phyloP scores from a whole-genome alignment of 1,284 basidiomycete genomes.

The Ganoderma resinaceum region DNA sequence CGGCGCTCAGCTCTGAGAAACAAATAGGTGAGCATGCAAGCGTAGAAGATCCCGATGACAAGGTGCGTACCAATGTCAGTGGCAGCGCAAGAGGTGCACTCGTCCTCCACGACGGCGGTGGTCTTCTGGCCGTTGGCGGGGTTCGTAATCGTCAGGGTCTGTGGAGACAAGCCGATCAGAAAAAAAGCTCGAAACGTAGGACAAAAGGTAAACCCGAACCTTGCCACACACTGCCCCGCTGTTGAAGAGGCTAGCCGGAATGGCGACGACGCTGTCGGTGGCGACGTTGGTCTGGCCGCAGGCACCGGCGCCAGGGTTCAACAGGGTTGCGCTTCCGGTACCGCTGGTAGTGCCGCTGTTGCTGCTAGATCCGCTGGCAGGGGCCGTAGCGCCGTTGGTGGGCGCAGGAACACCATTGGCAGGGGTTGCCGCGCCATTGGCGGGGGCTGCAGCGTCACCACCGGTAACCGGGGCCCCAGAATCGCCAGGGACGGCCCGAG shows the following conservation, averaged over 20 bases:
- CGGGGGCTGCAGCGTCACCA: background rate
- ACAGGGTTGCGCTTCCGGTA: conserved; percentile 41
- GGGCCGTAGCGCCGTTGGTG: background rate
- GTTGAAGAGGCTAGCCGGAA: conserved; percentile 30
- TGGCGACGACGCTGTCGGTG: conserved; percentile 45
- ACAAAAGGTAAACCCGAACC: conserved; percentile 14
- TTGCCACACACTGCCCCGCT: conserved; percentile 26
- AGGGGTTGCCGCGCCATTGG: background rate
- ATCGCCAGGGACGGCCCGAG: background rate
- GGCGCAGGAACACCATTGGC: background rate
- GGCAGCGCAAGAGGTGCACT: conserved; percentile 28
- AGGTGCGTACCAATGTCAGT: conserved; percentile 28
- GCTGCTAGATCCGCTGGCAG: background rate
- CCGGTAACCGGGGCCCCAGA: too few relatives aligned
- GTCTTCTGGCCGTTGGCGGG: conserved; percentile 28
- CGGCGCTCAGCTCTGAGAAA: conserved; percentile 35
- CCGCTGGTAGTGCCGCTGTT: background rate
- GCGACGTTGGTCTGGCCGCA: conserved; percentile 43
- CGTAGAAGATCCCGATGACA: background rate
- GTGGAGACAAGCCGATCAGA: background rate
- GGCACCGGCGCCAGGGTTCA: conserved; percentile 44
- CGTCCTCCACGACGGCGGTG: conserved; percentile 27
- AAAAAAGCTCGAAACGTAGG: background rate
- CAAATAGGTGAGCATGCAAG: background rate
- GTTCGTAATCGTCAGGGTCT: conserved; percentile 30